A percentile compares a stretch with the other conserved stretches of the same genome.
Conservation (phyloP, 2,329 filamentous ascomycete genomes). For the Bipolaris gigantea region DNA sequence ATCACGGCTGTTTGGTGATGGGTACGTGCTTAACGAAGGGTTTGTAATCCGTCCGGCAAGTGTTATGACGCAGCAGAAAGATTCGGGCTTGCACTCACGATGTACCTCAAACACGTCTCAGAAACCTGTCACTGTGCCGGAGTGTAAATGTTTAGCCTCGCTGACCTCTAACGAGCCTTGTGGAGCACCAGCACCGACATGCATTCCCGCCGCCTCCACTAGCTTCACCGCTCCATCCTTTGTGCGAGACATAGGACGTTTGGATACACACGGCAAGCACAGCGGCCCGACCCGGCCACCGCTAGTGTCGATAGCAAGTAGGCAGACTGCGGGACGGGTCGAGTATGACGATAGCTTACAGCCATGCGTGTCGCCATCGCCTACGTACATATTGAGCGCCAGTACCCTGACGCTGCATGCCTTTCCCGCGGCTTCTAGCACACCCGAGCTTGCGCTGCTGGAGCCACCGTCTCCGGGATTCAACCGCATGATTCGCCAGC, state of each 20-base stretch:
- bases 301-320: slow-evolving; percentile 13
- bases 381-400: neutral
- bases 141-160: neutral
- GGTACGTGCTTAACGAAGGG: neutral
- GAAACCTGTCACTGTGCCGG: neutral
- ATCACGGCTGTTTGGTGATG: neutral
- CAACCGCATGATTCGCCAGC: slow-evolving; percentile 34
- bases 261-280: neutral
- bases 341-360: neutral
- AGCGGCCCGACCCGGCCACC: neutral
- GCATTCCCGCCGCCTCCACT: neutral
- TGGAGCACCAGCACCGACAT: neutral
- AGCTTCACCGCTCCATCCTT: slow-evolving; percentile 9
- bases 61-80: neutral
- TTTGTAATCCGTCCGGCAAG: neutral
- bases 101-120: neutral
- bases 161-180: neutral
- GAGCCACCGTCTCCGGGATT: slow-evolving; percentile 5
- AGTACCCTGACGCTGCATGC: neutral
- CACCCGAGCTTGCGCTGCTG: neutral
- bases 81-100: neutral
- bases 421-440: neutral
- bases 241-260: slow-evolving; percentile 6
- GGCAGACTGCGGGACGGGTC: slow-evolving; percentile 2
- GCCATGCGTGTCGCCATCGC: neutral